A percentile compares a stretch with the other conserved stretches of the same genome.
Evolutionary conservation across 2,329 filamentous ascomycete genomes (phyloP).

Genomic region (Aspergillus bombycis): DNA sequence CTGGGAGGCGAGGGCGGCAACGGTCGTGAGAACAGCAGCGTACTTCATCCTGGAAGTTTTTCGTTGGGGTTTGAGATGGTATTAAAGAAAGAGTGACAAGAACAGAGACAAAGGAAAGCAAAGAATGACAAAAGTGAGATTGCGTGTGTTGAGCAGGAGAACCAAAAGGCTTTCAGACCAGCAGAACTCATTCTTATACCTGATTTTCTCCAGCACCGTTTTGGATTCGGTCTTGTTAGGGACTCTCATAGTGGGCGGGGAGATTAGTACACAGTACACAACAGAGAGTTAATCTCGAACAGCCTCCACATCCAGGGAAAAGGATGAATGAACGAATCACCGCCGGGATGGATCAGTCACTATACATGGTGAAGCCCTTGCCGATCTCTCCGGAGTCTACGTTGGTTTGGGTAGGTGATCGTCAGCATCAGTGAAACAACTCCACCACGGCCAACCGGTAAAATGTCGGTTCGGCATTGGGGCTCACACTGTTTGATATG

Average conservation of each 20-base stretch:
- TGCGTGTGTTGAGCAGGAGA: background rate
- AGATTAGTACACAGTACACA: no score
- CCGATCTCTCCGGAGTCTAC: background rate
- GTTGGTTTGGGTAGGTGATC: constrained; percentile 4
- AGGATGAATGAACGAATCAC: background rate
- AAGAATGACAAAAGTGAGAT: constrained; percentile 5
- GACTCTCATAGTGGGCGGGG: background rate
- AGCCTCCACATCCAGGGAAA: background rate
- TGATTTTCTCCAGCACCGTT: background rate
- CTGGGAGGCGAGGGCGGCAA: constrained; percentile 18
- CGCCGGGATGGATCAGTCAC: background rate
- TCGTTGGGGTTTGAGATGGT: background rate
- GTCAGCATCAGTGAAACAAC: background rate
- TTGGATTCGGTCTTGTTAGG: background rate
- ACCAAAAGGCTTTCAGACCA: background rate
- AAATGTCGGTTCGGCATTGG: constrained; percentile 7
- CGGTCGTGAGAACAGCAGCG: constrained; percentile 20
- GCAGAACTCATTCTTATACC: background rate
- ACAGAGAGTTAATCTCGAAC: background rate
- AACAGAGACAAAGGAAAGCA: background rate
- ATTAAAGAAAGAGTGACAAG: background rate
- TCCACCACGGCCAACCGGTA: background rate
- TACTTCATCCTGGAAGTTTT: constrained; percentile 22
- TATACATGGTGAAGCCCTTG: background rate
- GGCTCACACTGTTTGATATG: background rate